Base-by-base conservation (phyloP, 2,329 filamentous ascomycete genomes). In the Colletotrichum camelliae region DNA sequence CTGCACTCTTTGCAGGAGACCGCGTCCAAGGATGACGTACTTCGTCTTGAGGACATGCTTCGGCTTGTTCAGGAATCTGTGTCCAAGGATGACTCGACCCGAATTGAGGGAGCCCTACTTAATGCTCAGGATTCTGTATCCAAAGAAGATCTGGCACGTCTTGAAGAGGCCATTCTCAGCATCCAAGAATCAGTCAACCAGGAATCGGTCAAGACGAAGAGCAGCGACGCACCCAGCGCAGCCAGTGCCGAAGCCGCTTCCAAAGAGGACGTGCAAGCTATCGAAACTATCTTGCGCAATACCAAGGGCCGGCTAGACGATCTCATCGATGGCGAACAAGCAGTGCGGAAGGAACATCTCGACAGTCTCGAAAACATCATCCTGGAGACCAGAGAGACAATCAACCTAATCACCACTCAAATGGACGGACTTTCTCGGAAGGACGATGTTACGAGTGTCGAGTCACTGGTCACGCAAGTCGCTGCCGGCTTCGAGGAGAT, bases 271-370 rank as follows among this genome's bases (percentile, higher is more conserved):
- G 95, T 96, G 0, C 92, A 96, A 77, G 95, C 95, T 13, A 96
- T 98, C 74, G 96, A 98, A 84, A 97, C 94, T 0, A 92, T 98
- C 65, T 89, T 98, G 15, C 92, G 94, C 57, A 98, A 98, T 82
- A 96, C 96, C 37, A 98, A 98, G 83, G 92, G 93, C 7, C 94
- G 94, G 62, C 87, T 98, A 12, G 96, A 98, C 74, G 96, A 98
- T 75, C 83, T 92, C 24, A 91, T 98, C 66, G 91, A 96, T 67
- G 90, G 92, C 5, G 94, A 96, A 39, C 92, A 94, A 73, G 87
- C 92, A 3, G 92, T 96, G 12, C 89, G 89, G 71, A 93, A 92
- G 79, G 91, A 93, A 39, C 91, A 93, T 69, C 84, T 93, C 31
- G 91, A 93, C 77, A 87, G 90, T 1, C 88, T 96, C 4, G 94